phyloP scores from a whole-genome alignment of 2,329 filamentous ascomycete species.

The Alternaria dauci region DNA sequence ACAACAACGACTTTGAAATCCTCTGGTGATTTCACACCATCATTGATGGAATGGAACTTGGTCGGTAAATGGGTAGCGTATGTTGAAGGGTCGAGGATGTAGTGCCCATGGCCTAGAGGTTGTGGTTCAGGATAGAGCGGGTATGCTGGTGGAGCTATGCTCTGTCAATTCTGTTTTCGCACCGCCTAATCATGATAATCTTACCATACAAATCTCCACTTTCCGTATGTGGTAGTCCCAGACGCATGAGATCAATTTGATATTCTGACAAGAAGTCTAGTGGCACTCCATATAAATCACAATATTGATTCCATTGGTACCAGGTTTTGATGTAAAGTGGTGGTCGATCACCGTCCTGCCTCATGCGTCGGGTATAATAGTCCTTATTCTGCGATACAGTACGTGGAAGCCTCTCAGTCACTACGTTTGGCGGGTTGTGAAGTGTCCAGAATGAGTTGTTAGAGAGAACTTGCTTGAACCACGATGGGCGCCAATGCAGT shows the following conservation, averaged over 20 bases:
- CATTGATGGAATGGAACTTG: conserved; percentile 23
- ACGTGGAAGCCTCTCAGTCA: conserved; percentile 32
- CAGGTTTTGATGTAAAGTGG: conserved; percentile 33
- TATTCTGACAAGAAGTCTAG: conserved; percentile 33
- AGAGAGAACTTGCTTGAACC: conserved; percentile 26
- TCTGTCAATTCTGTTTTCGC: background rate
- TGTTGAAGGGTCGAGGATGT: conserved; percentile 22
- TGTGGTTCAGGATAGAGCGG: conserved; percentile 41
- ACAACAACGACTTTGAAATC: conserved; percentile 28
- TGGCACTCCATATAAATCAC: conserved; percentile 34
- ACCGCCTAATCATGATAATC: background rate
- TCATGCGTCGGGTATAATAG: conserved; percentile 35
- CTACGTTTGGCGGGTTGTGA: conserved; percentile 42
- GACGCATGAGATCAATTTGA: conserved; percentile 28
- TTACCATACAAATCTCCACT: conserved; percentile 21
- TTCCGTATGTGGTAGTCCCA: conserved; percentile 21
- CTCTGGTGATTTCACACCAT: background rate
- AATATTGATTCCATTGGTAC: conserved; percentile 34
- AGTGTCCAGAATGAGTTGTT: conserved; percentile 33
- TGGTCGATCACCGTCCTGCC: conserved; percentile 21
- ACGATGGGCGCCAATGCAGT: conserved; percentile 40
- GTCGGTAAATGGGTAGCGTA: conserved; percentile 27
- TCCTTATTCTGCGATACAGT: background rate
- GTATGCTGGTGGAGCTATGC: conserved; percentile 24
- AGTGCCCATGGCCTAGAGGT: conserved; percentile 16